These are phyloP conservation scores for Shiraia bambusicola DNA, from an alignment of 2,329 filamentous ascomycete genomes.

Conservation along the genomic window DNA sequence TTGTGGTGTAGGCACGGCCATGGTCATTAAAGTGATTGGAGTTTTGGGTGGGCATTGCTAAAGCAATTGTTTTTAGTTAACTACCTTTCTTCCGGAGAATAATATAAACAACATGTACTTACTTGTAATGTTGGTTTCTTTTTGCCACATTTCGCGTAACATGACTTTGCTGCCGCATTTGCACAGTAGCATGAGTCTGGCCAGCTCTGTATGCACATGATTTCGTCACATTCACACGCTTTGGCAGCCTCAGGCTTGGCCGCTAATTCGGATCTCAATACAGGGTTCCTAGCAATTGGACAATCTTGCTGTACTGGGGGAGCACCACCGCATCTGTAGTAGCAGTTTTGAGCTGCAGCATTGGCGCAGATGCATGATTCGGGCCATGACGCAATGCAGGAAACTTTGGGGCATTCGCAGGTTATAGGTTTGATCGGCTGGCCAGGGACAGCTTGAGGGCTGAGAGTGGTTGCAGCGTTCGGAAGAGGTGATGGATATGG, in stretches of 20 bases:
- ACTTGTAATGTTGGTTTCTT: conserved; percentile 12
- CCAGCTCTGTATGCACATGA: conserved; percentile 22
- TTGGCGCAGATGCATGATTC: conserved; percentile 34
- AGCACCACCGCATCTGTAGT: conserved; percentile 30
- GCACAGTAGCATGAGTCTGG: conserved; percentile 35
- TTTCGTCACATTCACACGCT: conserved; percentile 25
- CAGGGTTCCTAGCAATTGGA: conserved; percentile 4
- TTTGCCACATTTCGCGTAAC: conserved; percentile 32
- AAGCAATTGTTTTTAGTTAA: not conserved
- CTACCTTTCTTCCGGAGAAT: no score
- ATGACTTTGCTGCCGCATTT: conserved; percentile 22
- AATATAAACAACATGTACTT: not conserved
- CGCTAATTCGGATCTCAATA: conserved; percentile 2
- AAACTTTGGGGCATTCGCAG: conserved; percentile 20
- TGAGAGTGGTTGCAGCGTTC: not conserved
- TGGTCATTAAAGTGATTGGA: not conserved
- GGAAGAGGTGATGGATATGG: conserved; percentile 4
- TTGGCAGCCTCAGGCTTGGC: conserved; percentile 2
- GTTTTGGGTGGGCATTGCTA: conserved; percentile 5
- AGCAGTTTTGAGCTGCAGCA: conserved; percentile 24
- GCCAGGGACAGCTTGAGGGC: not conserved
- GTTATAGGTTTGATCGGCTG: conserved; percentile 1
- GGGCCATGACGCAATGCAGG: conserved; percentile 26
- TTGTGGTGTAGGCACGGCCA: conserved; percentile 1
- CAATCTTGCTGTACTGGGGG: conserved; percentile 17